Conservation (phyloP, 495 filamentous ascomycete genomes). For the Gamarada debralockiae region DNA sequence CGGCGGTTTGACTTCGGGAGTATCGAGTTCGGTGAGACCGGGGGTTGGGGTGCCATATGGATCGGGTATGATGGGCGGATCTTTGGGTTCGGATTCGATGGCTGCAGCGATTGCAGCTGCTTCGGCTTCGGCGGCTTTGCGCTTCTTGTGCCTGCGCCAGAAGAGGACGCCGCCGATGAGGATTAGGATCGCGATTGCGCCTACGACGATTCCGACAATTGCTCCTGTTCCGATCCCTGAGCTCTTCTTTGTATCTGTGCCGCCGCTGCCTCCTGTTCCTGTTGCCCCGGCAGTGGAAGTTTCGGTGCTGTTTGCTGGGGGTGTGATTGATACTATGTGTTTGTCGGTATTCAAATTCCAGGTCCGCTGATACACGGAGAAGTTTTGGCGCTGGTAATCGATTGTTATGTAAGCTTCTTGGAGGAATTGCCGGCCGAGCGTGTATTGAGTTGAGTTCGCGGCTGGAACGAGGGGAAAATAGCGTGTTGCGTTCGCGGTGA, state of each 20-base stretch:
- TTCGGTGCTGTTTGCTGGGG: conserved; percentile 12
- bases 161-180: background rate
- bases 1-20: background rate
- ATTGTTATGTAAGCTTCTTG: conserved; percentile 52
- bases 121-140: background rate
- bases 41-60: background rate
- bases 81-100: background rate
- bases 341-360: conserved; percentile 39
- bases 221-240: background rate
- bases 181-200: background rate
- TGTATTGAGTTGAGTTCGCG: background rate
- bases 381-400: conserved; percentile 55
- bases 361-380: conserved; percentile 52
- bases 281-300: too few relatives aligned
- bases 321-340: conserved; percentile 34
- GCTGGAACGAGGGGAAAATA: conserved; percentile 44
- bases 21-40: background rate
- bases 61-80: background rate
- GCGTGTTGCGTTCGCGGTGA: conserved; percentile 30
- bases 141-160: background rate
- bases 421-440: conserved; percentile 1
- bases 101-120: background rate
- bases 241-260: too few relatives aligned
- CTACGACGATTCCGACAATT: background rate
- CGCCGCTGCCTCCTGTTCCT: background rate